These are phyloP conservation scores for Insectozyma bohioensis DNA, from an alignment of 1,139 yeast species.

Conservation along the genomic window DNA sequence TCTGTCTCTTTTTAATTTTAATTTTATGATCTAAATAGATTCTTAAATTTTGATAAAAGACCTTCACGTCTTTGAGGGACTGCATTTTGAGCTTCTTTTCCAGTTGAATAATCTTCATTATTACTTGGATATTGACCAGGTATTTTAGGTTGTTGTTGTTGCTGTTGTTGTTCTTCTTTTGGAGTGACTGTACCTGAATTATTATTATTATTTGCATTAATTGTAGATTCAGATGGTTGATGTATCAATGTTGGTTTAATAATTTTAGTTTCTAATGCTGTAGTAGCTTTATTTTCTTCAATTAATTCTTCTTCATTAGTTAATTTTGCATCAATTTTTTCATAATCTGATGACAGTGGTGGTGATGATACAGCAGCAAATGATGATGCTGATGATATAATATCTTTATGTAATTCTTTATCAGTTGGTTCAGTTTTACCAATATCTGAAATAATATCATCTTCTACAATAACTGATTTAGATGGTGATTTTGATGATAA, in stretches of 20 bases:
- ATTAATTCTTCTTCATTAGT: constrained; percentile 13
- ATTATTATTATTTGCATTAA: constrained; percentile 2
- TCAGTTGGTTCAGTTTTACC: constrained; percentile 5
- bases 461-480: constrained; percentile 12
- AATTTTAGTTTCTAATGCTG: constrained; percentile 3
- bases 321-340: constrained; percentile 16
- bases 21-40: constrained; percentile 27
- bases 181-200: constrained; percentile 4
- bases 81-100: no score
- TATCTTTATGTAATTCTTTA: neutral
- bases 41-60: constrained; percentile 33
- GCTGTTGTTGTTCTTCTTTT: constrained; percentile 5
- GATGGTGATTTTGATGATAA: constrained; percentile 13
- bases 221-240: constrained; percentile 15
- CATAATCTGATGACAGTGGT: constrained; percentile 18
- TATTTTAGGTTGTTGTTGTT: constrained; percentile 13
- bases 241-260: constrained; percentile 14
- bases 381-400: constrained; percentile 32
- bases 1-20: no score
- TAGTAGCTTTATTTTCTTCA: neutral
- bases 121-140: constrained; percentile 31
- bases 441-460: constrained; percentile 12
- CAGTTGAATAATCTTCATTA: no score
- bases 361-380: constrained; percentile 43
- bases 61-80: constrained; percentile 31